Conservation (phyloP, 305 asterid species). For the Fraxinus velutina region DNA sequence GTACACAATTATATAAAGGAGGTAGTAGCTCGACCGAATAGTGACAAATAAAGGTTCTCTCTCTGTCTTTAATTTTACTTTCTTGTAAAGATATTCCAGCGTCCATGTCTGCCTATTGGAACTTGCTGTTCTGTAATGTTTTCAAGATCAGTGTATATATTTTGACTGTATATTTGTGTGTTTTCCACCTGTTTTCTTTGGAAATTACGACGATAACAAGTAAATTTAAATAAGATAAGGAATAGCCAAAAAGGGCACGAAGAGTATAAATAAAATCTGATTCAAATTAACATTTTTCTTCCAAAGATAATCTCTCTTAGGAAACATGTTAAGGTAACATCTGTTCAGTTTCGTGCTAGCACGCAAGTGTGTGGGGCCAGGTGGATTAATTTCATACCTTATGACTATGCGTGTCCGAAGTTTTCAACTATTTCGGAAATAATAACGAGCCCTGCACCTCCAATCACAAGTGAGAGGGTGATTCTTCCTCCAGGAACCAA, state of each 20-base stretch:
- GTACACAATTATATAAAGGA: background rate
- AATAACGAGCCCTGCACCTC: conserved; percentile 67
- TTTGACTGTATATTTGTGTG: background rate
- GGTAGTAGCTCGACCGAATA: background rate
- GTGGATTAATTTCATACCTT: background rate
- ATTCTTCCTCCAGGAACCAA: conserved; percentile 83
- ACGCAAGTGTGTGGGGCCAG: background rate
- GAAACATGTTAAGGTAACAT: background rate
- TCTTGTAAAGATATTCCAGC: background rate
- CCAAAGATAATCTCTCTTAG: background rate
- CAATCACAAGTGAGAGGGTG: conserved; percentile 66
- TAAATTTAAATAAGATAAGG: background rate
- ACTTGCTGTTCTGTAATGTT: background rate
- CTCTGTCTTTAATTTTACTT: background rate
- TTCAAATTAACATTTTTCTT: background rate
- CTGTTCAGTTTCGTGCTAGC: background rate
- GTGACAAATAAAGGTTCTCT: background rate
- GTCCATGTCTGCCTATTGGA: background rate
- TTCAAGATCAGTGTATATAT: background rate
- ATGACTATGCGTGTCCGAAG: conserved; percentile 35
- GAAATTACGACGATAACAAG: background rate
- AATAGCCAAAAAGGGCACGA: background rate
- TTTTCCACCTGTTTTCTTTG: background rate
- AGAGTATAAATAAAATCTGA: background rate
- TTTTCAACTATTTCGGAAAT: conserved; percentile 56